A percentile compares a stretch with the other conserved stretches of the same genome.
These are phyloP conservation scores for Penicillium lagena DNA, from an alignment of 495 filamentous ascomycete genomes.

Conservation along the genomic window DNA sequence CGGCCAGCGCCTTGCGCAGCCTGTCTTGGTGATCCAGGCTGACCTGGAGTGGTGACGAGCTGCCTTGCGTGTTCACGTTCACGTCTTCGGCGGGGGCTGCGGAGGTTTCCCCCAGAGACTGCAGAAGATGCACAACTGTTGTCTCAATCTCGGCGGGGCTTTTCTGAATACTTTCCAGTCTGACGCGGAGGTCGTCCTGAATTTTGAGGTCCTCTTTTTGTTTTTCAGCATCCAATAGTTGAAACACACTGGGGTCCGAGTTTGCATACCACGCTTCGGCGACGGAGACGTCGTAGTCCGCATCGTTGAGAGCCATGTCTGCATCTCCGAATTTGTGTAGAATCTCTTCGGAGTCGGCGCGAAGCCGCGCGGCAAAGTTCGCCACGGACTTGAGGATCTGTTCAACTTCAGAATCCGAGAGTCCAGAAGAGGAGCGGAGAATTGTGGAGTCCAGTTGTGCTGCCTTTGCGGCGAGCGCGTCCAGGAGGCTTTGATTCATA, in stretches of 20 bases:
- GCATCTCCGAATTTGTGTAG: constrained; percentile 42
- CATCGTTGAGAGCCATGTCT: constrained; percentile 44
- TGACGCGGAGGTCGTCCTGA: constrained; percentile 36
- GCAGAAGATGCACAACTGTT: constrained; percentile 25
- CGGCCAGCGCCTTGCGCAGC: constrained; percentile 40
- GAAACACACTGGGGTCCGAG: constrained; percentile 36
- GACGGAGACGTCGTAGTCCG: constrained; percentile 48
- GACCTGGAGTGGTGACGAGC: not conserved
- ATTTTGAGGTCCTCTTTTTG: constrained; percentile 46
- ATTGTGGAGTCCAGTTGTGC: constrained; percentile 26
- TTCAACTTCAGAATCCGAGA: constrained; percentile 36
- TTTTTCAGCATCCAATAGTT: constrained; percentile 41
- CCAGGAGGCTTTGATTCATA: constrained; percentile 45
- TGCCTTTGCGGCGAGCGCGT: constrained; percentile 37
- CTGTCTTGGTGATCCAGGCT: constrained; percentile 35
- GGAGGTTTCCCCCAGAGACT: constrained; percentile 22
- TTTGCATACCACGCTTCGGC: constrained; percentile 44
- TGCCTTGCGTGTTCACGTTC: no score
- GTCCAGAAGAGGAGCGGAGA: constrained; percentile 21
- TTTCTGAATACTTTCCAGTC: constrained; percentile 41
- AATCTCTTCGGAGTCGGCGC: constrained; percentile 42
- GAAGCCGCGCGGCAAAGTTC: constrained; percentile 35
- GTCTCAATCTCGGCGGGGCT: constrained; percentile 28
- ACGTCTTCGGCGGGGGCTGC: not conserved
- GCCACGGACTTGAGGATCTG: constrained; percentile 39